Percentiles rank a stretch among this genome's conserved stretches.
Conservation (phyloP, 257 asterid genomes). For the Solanum infundibuliforme region DNA sequence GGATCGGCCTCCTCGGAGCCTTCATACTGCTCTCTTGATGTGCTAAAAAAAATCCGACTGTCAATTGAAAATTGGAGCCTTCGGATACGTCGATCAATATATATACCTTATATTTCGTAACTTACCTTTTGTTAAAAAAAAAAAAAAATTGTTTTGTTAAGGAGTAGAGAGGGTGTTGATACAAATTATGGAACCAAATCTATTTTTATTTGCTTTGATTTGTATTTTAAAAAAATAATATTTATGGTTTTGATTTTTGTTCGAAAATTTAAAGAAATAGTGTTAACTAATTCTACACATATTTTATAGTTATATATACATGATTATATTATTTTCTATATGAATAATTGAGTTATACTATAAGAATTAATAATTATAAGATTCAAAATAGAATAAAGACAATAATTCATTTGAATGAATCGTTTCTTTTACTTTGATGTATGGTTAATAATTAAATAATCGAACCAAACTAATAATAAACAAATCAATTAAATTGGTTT, state of each 20-base stretch:
- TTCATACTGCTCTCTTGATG: conserved; percentile 17
- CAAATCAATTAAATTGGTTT: too few relatives aligned
- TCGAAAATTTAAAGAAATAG: too few relatives aligned
- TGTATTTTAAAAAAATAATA: not conserved
- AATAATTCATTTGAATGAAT: not conserved
- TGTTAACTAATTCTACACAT: too few relatives aligned
- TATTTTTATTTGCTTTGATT: not conserved
- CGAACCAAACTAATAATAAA: too few relatives aligned
- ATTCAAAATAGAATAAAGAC: not conserved
- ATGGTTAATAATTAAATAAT: too few relatives aligned
- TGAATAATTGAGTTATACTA: not conserved
- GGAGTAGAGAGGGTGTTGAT: too few relatives aligned
- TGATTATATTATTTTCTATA: too few relatives aligned
- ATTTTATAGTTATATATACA: not conserved
- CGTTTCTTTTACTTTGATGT: not conserved
- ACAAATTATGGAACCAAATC: not conserved
- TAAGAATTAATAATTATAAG: too few relatives aligned
- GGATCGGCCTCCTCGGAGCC: conserved; percentile 79
- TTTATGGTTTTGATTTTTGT: not conserved
- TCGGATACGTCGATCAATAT: not conserved
- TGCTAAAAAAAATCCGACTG: not conserved
- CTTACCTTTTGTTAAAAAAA: not conserved
- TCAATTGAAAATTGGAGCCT: not conserved
- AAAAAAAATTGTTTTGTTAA: not conserved
- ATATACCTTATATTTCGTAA: not conserved